Conservation (phyloP, 2,329 filamentous ascomycete genomes). For the Westerdykella sp. region DNA sequence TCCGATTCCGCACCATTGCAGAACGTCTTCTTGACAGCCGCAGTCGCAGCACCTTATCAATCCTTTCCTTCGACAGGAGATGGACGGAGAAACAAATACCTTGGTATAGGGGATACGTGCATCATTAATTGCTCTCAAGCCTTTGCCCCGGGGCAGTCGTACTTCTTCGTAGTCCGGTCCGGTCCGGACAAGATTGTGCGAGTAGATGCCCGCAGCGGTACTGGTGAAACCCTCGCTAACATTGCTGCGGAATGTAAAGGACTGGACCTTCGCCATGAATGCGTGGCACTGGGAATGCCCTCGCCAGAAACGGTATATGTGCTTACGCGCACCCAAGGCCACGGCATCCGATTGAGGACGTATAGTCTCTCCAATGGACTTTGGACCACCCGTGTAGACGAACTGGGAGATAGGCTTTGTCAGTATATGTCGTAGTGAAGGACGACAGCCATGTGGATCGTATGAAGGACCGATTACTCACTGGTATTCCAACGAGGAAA, state of each 20-base stretch:
- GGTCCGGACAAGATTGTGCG: conserved; percentile 2
- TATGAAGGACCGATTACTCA: too few species aligned
- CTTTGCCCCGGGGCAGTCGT: not conserved
- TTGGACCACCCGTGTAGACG: not conserved
- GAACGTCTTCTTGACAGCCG: conserved; percentile 3
- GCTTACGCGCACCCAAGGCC: conserved; percentile 1
- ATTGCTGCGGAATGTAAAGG: conserved; percentile 1
- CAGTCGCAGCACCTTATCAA: conserved; percentile 2
- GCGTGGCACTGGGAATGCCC: not conserved
- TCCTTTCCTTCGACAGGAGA: not conserved
- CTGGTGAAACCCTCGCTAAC: not conserved
- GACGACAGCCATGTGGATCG: too few species aligned
- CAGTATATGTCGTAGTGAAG: too few species aligned
- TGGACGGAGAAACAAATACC: too few species aligned
- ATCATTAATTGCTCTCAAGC: not conserved
- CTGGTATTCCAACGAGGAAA: too few species aligned
- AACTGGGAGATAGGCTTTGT: too few species aligned
- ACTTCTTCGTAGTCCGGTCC: conserved; percentile 1
- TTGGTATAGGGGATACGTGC: not conserved
- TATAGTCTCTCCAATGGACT: not conserved
- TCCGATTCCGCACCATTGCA: not conserved
- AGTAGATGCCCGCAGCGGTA: conserved; percentile 1
- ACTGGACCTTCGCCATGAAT: not conserved
- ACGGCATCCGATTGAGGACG: conserved; percentile 2
- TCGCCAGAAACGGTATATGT: not conserved